phyloP scores from a whole-genome alignment of 768 basidiomycete genomes.

The Postia placenta region DNA sequence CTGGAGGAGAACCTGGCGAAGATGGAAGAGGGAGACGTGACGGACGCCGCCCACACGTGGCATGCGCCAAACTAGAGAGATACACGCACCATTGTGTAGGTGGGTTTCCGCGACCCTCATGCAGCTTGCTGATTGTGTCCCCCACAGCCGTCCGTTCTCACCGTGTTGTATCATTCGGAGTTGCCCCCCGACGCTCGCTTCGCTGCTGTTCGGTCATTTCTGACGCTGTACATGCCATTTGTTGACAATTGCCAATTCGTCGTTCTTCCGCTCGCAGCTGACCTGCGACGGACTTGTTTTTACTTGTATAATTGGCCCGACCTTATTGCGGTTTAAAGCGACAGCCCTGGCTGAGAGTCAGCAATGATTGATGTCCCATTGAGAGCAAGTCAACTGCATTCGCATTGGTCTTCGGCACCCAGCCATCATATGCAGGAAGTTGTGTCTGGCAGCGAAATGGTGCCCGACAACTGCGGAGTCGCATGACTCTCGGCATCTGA shows the following conservation, averaged over 20 bases:
- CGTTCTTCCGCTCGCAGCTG: too few relatives aligned
- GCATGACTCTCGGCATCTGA: neutral
- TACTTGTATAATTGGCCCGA: neutral
- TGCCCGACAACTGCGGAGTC: neutral
- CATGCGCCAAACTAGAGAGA: neutral
- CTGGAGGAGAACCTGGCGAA: slow-evolving; percentile 52
- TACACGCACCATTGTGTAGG: neutral
- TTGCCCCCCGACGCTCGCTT: neutral
- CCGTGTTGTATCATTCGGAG: neutral
- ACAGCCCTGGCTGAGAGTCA: neutral
- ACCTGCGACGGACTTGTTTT: too few relatives aligned
- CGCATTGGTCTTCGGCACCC: neutral
- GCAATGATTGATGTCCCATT: neutral
- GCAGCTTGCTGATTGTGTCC: neutral
- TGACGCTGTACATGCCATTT: neutral
- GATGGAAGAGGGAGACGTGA: slow-evolving; percentile 22
- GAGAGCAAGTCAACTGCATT: neutral
- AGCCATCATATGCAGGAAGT: neutral
- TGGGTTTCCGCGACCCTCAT: neutral
- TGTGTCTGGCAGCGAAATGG: neutral
- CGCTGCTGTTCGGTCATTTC: neutral
- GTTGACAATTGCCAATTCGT: slow-evolving; percentile 7
- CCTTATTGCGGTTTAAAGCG: neutral
- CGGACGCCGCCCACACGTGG: neutral
- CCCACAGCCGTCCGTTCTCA: too few relatives aligned